Conservation (phyloP, 2,329 filamentous ascomycete genomes). For the Diaporthe caulivora region DNA sequence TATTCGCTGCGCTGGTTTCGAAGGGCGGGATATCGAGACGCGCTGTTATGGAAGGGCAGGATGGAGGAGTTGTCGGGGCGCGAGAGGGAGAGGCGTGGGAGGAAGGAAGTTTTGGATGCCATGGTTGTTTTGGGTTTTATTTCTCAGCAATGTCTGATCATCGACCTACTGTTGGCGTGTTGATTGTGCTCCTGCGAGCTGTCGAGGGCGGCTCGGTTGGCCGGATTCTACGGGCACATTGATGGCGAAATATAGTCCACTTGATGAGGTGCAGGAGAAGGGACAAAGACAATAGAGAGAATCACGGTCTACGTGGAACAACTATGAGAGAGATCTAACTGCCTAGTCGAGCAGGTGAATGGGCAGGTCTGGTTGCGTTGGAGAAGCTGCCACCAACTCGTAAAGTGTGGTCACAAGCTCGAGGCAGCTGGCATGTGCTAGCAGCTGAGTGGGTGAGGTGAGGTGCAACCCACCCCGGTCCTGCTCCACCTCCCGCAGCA, state of each 20-base stretch:
- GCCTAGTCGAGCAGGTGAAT: neutral
- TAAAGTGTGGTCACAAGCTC: constrained; percentile 29
- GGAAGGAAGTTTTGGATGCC: constrained; percentile 46
- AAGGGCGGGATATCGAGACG: constrained; percentile 42
- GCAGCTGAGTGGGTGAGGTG: constrained; percentile 10
- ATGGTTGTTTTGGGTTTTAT: constrained; percentile 35
- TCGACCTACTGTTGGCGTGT: neutral
- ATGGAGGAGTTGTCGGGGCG: constrained; percentile 43
- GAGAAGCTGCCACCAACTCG: constrained; percentile 14
- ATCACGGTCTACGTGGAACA: neutral
- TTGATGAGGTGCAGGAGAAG: neutral
- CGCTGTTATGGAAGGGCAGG: constrained; percentile 46
- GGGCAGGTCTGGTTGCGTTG: neutral
- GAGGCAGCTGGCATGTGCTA: constrained; percentile 26
- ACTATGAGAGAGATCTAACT: neutral
- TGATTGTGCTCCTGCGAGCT: neutral
- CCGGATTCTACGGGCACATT: neutral
- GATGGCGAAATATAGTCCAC: neutral
- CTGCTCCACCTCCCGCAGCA: no score
- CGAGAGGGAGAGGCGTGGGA: constrained; percentile 47
- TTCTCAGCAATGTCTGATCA: neutral
- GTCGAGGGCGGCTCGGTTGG: neutral
- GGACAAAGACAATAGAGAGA: neutral
- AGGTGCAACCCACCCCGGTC: constrained; percentile 17
- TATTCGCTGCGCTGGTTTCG: constrained; percentile 50